phyloP scores from a whole-genome alignment of 805 yeast genomes.

The Torulaspora indica region DNA sequence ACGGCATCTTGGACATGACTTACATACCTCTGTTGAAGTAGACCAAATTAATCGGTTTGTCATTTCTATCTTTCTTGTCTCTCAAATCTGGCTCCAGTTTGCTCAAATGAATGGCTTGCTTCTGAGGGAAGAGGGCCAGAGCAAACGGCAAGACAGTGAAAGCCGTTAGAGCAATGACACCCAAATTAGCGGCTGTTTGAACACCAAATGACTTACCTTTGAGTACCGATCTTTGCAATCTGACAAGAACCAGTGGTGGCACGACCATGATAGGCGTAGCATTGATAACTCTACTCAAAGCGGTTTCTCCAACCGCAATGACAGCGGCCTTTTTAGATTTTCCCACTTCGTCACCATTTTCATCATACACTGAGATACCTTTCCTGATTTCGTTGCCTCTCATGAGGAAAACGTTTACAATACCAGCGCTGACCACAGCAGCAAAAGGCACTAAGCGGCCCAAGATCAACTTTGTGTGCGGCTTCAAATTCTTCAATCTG shows the following conservation, averaged over 20 bases:
- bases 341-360: conserved; percentile 63
- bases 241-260: conserved; percentile 82
- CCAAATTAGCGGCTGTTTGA: conserved; percentile 73
- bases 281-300: conserved; percentile 87
- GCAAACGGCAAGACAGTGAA: conserved; percentile 91
- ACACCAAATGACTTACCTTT: conserved; percentile 61
- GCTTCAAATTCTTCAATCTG: conserved; percentile 61
- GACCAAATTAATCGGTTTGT: conserved; percentile 53
- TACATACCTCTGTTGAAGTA: conserved; percentile 93
- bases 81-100: conserved; percentile 63
- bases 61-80: conserved; percentile 56
- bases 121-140: conserved; percentile 91
- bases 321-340: conserved; percentile 80
- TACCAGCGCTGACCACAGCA: conserved; percentile 96
- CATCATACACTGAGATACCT: conserved; percentile 70
- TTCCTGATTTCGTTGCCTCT: conserved; percentile 88
- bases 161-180: conserved; percentile 78
- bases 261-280: conserved; percentile 97
- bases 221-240: conserved; percentile 65
- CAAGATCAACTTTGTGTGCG: conserved; percentile 63
- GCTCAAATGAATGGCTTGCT: conserved; percentile 54
- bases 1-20: conserved; percentile 5
- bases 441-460: conserved; percentile 95
- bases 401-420: conserved; percentile 95
- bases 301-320: conserved; percentile 95